A percentile compares a stretch with the other conserved stretches of the same genome.
These are phyloP conservation scores for Alternaria incomplexa DNA, from an alignment of 2,329 filamentous ascomycete genomes.

Conservation along the genomic window DNA sequence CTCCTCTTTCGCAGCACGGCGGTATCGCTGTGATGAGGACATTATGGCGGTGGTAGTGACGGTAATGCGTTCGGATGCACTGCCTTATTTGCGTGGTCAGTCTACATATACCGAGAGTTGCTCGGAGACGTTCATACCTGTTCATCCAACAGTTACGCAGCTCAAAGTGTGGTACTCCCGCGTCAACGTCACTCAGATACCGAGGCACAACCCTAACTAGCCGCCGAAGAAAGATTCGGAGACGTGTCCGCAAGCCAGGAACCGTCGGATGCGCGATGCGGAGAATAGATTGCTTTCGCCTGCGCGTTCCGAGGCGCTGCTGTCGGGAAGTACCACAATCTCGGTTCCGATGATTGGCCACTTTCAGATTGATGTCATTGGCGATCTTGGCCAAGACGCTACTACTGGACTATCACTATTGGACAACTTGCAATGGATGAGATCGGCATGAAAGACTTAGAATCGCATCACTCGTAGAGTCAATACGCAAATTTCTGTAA, in stretches of 20 bases:
- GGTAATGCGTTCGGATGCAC: background rate
- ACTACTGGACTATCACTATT: background rate
- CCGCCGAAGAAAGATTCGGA: background rate
- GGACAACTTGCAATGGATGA: background rate
- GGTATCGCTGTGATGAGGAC: slow-evolving; percentile 31
- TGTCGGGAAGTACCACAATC: slow-evolving; percentile 14
- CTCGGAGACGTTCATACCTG: background rate
- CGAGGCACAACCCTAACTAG: background rate
- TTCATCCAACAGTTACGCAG: background rate
- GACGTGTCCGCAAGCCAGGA: slow-evolving; percentile 14
- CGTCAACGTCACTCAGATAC: background rate
- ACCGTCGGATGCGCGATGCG: slow-evolving; percentile 7
- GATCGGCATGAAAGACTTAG: background rate
- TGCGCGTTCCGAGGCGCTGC: background rate
- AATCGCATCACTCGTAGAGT: background rate
- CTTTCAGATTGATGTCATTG: slow-evolving; percentile 19
- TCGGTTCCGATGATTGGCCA: slow-evolving; percentile 21
- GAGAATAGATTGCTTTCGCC: slow-evolving; percentile 23
- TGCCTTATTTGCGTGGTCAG: background rate
- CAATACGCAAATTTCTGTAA: background rate
- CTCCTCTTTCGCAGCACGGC: slow-evolving; percentile 20
- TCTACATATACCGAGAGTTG: background rate
- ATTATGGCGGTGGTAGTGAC: slow-evolving; percentile 13
- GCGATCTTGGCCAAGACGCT: background rate
- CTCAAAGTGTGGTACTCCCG: background rate